These are phyloP conservation scores for Solanum rostratum DNA, from an alignment of 257 asterid species.

Conservation along the genomic window DNA sequence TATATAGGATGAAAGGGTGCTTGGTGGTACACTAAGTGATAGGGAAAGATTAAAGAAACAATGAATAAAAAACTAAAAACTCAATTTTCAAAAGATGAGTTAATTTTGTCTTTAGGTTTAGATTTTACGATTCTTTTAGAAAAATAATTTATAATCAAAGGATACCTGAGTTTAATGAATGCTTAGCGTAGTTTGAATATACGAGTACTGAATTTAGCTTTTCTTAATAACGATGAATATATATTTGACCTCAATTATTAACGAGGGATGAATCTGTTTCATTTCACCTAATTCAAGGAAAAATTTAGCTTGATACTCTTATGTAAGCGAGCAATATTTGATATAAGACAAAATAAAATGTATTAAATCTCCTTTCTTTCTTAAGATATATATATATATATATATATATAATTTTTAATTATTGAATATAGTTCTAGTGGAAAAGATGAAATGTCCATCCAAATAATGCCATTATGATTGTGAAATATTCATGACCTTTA, in stretches of 20 bases:
- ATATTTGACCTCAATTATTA: not conserved
- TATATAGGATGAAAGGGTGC: not conserved
- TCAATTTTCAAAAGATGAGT: not conserved
- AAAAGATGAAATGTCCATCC: slow-evolving; percentile 28
- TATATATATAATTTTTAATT: not conserved
- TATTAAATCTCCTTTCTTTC: slow-evolving; percentile 23
- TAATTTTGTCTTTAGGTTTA: not conserved
- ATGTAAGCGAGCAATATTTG: slow-evolving; percentile 31
- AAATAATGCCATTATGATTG: slow-evolving; percentile 56
- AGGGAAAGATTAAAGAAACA: not conserved
- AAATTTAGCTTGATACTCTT: not conserved
- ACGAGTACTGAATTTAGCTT: not conserved
- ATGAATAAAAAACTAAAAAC: not conserved
- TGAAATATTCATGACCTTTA: slow-evolving; percentile 29
- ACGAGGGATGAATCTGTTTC: not conserved
- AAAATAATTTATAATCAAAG: not conserved
- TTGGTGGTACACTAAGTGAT: not conserved
- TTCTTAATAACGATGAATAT: not conserved
- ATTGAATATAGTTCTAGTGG: slow-evolving; percentile 17
- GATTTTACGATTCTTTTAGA: not conserved
- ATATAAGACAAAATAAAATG: slow-evolving; percentile 46
- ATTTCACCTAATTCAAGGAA: not conserved
- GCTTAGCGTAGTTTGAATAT: not conserved
- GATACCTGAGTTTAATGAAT: not conserved
- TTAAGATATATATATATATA: not conserved